These are phyloP conservation scores for Dryas integrifolia DNA, from an alignment of 331 rosid species.

Conservation along the genomic window DNA sequence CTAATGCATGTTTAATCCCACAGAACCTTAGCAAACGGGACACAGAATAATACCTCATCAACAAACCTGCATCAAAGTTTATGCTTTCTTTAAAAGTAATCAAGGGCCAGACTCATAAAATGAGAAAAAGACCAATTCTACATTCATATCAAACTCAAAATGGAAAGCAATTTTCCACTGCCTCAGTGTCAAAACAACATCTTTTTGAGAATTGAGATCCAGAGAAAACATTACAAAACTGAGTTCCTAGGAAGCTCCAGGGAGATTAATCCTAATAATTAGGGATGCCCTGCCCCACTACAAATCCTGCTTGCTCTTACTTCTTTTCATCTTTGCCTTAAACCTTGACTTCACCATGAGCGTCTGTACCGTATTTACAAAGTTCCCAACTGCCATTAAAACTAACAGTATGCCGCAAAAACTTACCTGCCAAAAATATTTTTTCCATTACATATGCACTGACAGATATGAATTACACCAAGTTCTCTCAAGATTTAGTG, in stretches of 20 bases:
- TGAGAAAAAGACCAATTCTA: neutral
- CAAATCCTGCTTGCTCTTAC: constrained; percentile 86
- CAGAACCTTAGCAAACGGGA: no score
- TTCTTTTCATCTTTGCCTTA: constrained; percentile 93
- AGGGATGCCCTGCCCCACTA: constrained; percentile 37
- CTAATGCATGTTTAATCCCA: no score
- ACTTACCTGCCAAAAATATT: constrained; percentile 58
- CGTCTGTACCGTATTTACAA: constrained; percentile 78
- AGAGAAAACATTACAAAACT: constrained; percentile 21
- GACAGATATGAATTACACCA: constrained; percentile 17
- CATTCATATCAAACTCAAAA: constrained; percentile 22
- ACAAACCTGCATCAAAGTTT: neutral
- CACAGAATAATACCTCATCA: neutral
- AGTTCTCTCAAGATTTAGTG: neutral
- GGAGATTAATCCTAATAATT: constrained; percentile 16
- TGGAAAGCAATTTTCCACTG: constrained; percentile 15
- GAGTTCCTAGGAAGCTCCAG: constrained; percentile 19
- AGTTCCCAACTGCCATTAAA: constrained; percentile 93
- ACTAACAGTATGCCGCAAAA: constrained; percentile 83
- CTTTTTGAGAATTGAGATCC: neutral
- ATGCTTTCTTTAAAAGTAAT: neutral
- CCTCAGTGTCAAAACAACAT: neutral
- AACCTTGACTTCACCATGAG: constrained; percentile 82
- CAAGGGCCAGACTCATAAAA: neutral
- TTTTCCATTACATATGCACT: constrained; percentile 7